Base-by-base conservation (phyloP, 2,329 filamentous ascomycete genomes). In the Tricladium varicosporioides region DNA sequence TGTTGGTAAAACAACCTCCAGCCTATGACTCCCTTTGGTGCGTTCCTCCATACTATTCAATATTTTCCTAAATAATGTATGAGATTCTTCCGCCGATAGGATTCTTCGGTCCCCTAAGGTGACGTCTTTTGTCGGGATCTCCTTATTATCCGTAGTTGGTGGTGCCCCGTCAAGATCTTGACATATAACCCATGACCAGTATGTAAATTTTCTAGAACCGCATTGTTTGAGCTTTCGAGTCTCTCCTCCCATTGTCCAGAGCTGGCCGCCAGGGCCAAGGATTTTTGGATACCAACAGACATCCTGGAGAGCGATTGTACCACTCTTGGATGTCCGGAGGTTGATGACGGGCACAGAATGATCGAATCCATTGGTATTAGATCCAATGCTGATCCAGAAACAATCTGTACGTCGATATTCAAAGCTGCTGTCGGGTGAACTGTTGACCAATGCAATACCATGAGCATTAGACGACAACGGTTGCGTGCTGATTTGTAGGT, bases 271-370 rank as follows among this genome's bases (percentile, higher is more conserved):
- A 5, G 63, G 58, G 1, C 60, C 60, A 27, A 54, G 54, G 43
- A 64, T 54, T 16, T 51, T 60, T 1, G 63, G 60, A 19, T 59
- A 58, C 65, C 64, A 68, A 45, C 62, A 66, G 9, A 64, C 66
- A 44, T 65, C 54, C 16, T 60, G 48, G 18, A 65, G 31, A 9
- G 22, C 33, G 14, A 69, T 53, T 1, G 8, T 50, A 2, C 64
- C 65, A n/a, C 40, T 45, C 16, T 60, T 36, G 40, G 32, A 58
- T 1, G 61, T 67, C n/a, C 47, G 45, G 42, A 67, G 53, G 36
- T 67, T 69, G 50, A 69, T 64, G 2, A 69, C 64, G 13, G 60
- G 59, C 7, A 62, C 60, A 7, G 36, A 44, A 2, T 27, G 31
- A 15, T 58, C 43, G 33, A 59, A 51, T 2, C 42, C 40, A 1